Percentiles rank a stretch among this genome's conserved stretches.
phyloP scores from a whole-genome alignment of 2,329 filamentous ascomycete genomes.

The Penicillium concentricum region DNA sequence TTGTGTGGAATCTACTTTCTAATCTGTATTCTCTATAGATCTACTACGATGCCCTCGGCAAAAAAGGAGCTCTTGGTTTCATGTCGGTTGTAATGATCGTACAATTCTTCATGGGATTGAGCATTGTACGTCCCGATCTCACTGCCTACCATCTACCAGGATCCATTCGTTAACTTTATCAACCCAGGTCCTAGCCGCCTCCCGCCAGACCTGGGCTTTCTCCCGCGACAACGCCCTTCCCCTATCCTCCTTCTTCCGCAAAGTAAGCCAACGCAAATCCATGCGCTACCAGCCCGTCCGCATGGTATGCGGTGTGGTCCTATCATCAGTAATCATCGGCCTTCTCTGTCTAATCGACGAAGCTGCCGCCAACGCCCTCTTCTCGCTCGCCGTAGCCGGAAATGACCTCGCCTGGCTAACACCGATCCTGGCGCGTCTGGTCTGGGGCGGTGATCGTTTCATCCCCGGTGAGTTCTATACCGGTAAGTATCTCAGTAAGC shows the following conservation, averaged over 20 bases:
- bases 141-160: neutral
- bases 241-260: conserved; percentile 57
- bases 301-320: conserved; percentile 56
- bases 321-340: conserved; percentile 54
- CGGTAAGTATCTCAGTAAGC: conserved; percentile 49
- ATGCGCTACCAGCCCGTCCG: conserved; percentile 59
- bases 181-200: conserved; percentile 53
- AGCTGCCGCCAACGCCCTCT: conserved; percentile 57
- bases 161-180: conserved; percentile 8
- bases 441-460: conserved; percentile 60
- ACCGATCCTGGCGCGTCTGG: conserved; percentile 56
- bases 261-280: conserved; percentile 48
- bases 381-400: conserved; percentile 53
- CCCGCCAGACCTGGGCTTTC: conserved; percentile 62
- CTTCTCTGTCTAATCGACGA: conserved; percentile 57
- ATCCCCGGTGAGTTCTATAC: conserved; percentile 60
- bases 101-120: conserved; percentile 62
- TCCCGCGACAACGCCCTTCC: conserved; percentile 60
- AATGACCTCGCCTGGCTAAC: conserved; percentile 60
- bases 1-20: neutral
- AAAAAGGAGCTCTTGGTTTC: conserved; percentile 57
- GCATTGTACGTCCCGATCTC: conserved; percentile 38
- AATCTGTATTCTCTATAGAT: conserved; percentile 40
- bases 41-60: conserved; percentile 61
- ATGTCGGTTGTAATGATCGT: conserved; percentile 61